These are phyloP conservation scores for Davidsoniella virescens DNA, from an alignment of 2,329 filamentous ascomycete genomes.

Conservation along the genomic window DNA sequence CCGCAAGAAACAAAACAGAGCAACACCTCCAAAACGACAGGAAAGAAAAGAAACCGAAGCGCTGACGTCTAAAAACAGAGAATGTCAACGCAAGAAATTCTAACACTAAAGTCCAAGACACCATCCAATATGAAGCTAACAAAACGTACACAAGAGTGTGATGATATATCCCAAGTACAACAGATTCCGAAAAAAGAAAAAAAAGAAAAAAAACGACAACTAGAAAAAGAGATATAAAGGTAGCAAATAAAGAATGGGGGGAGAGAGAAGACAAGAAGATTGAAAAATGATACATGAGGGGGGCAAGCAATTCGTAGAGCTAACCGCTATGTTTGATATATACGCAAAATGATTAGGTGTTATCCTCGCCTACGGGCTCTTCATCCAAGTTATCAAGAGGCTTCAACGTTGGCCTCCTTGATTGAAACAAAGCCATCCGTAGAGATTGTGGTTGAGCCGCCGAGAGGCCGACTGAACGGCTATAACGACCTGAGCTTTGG, in stretches of 20 bases:
- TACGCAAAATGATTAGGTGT: no score
- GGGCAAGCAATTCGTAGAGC: no score
- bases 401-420: not conserved
- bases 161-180: conserved; percentile 1
- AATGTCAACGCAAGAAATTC: not conserved
- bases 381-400: conserved; percentile 9
- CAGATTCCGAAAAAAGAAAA: not conserved
- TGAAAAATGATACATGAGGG: not conserved
- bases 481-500: not conserved
- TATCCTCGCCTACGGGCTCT: not conserved
- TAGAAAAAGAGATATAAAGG: not conserved
- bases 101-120: not conserved
- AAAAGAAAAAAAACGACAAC: not conserved
- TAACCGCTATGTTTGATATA: no score
- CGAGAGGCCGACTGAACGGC: not conserved
- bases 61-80: not conserved
- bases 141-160: not conserved
- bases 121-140: not conserved
- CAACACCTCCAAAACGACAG: not conserved
- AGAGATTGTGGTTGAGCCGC: conserved; percentile 1
- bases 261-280: not conserved
- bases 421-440: conserved; percentile 8
- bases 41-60: not conserved
- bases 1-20: not conserved
- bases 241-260: not conserved